Conservation (phyloP, 148 eudicot genomes). For the Camellia granthamiana region DNA sequence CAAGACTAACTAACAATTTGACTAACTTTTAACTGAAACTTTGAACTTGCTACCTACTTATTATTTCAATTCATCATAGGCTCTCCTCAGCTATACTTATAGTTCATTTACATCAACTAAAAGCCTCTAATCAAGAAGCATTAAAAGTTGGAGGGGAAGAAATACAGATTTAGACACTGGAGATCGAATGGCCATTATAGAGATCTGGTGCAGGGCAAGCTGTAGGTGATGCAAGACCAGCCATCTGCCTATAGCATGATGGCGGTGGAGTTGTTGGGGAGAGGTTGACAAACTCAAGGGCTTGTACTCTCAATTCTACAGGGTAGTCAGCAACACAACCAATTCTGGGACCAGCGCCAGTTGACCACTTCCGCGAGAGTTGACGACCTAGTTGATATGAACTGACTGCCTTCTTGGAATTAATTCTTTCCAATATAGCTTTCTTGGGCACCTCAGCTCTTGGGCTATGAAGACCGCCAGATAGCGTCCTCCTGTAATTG, state of each 20-base stretch:
- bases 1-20: too few relatives aligned
- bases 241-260: conserved; percentile 12
- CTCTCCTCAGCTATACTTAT: too few relatives aligned
- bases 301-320: conserved; percentile 58
- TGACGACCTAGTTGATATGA: conserved; percentile 69
- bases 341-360: conserved; percentile 78
- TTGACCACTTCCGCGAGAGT: conserved; percentile 63
- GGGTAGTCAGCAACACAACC: conserved; percentile 91
- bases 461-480: conserved; percentile 84
- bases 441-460: conserved; percentile 52
- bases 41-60: too few relatives aligned
- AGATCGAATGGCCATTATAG: neutral
- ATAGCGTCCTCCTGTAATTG: conserved; percentile 61
- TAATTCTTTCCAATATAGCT: conserved; percentile 62
- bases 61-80: too few relatives aligned
- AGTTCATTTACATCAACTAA: neutral
- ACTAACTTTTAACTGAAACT: too few relatives aligned
- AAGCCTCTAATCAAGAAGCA: neutral
- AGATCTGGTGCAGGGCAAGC: neutral
- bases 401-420: conserved; percentile 49
- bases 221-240: conserved; percentile 24
- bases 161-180: neutral
- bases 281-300: conserved; percentile 59
- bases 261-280: conserved; percentile 44
- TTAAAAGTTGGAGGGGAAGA: neutral